Evolutionary conservation across 306 rosid species (phyloP), one percentile per base, ranked within the genome.

Genomic region (Inga laurina): DNA sequence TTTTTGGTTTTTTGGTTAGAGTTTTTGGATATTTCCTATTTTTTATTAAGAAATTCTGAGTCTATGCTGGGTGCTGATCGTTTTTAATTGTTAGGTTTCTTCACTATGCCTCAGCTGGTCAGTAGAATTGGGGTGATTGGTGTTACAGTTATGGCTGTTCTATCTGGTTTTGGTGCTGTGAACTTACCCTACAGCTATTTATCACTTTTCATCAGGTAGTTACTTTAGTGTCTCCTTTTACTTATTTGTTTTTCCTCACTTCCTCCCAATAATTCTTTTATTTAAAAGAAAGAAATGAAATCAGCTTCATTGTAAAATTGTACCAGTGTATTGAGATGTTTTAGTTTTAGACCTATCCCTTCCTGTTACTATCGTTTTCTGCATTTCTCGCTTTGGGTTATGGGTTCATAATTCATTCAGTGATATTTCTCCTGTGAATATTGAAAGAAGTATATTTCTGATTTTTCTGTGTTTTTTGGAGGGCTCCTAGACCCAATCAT

Each of bases 101-200:
- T 96, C 91, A 92, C 97, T 41, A 87, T 94, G 88, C 94, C 99
- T 71, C 99, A 96, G 80, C 84, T 96, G 78, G 99, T 96, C n/a
- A 96, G 99, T 81, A 83, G 99, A 66, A 96, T 96, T 85, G 99
- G 98, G 10, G 97, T 96, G 21, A 91, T 96, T 54, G 99, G 99
- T 62, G 99, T 96, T 56, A 96, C 99, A 51, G 89, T 96, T 85
- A 96, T 96, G 98, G 94, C 98, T 61, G 97, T 96, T 67, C 85
- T 96, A 45, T 94, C 97, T 76, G 98, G 99, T 61, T 96, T 96
- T 82, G 99, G 99, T 73, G 98, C 98, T 70, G 97, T 96, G 44
- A 96, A 96, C 88, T 85, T 96, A 85, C 99, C 97, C 3, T 96
- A 91, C 86, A 92, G 95, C 88, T 96, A 92, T 79, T 82, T 96